Evolutionary conservation across 495 filamentous ascomycete species (phyloP).

Genomic region (Podospora conica): DNA sequence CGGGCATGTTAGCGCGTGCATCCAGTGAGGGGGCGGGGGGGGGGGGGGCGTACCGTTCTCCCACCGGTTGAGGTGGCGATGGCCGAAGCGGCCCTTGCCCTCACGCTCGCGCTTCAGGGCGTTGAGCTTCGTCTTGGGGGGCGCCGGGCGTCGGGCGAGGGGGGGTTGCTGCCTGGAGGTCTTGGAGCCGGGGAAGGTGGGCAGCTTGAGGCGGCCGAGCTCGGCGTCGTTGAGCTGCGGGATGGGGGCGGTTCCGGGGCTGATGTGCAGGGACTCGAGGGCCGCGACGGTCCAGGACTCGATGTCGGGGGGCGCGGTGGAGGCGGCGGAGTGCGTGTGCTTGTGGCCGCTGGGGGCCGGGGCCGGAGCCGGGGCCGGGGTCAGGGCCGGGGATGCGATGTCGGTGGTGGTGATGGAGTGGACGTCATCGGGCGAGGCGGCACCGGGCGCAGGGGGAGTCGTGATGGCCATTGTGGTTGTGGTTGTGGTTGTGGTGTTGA

Average conservation of each 20-base stretch:
- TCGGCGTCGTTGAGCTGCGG: slow-evolving; percentile 37
- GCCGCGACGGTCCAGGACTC: slow-evolving; percentile 46
- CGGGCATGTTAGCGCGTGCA: not conserved
- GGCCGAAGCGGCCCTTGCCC: slow-evolving; percentile 91
- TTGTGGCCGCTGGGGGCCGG: slow-evolving; percentile 16
- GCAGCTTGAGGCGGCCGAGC: slow-evolving; percentile 18
- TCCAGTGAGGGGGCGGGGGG: not conserved
- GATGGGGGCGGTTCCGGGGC: slow-evolving; percentile 35
- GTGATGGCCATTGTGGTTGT: slow-evolving; percentile 20
- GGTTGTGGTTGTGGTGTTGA: not conserved
- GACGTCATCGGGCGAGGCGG: slow-evolving; percentile 5
- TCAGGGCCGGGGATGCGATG: slow-evolving; percentile 11
- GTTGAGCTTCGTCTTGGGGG: slow-evolving; percentile 38
- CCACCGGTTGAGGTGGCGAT: slow-evolving; percentile 78
- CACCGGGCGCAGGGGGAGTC: not conserved
- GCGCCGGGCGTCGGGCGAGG: slow-evolving; percentile 31
- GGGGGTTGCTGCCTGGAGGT: slow-evolving; percentile 14
- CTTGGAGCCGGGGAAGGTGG: slow-evolving; percentile 10
- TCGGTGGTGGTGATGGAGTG: slow-evolving; percentile 4
- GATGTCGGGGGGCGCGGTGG: slow-evolving; percentile 37
- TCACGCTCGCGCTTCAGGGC: slow-evolving; percentile 58
- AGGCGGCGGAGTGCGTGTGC: slow-evolving; percentile 27
- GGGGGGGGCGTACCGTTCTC: slow-evolving; percentile 68
- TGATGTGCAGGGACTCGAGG: slow-evolving; percentile 44
- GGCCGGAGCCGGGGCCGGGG: not conserved